phyloP scores from a whole-genome alignment of 306 rosid species.

The Sicyos edulis region DNA sequence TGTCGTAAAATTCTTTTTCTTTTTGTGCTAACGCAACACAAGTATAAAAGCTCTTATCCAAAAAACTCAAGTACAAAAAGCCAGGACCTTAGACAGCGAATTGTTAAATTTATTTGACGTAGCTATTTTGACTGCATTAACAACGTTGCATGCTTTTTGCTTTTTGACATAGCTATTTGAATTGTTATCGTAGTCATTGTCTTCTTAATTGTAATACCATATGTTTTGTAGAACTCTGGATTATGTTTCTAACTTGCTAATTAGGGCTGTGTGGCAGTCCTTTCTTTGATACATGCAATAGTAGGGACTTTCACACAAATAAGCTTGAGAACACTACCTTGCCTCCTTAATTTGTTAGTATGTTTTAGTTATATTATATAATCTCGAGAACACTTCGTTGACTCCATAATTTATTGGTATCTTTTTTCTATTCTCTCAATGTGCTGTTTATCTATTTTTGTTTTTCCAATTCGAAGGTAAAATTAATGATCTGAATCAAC shows the following conservation, averaged over 20 bases:
- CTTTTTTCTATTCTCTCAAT: neutral
- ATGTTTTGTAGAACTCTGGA: neutral
- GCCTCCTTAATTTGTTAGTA: neutral
- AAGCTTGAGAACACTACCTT: neutral
- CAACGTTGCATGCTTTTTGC: neutral
- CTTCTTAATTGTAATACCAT: neutral
- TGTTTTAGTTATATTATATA: neutral
- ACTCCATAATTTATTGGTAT: neutral
- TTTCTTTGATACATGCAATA: neutral
- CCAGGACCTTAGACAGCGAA: neutral
- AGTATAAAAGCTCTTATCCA: neutral
- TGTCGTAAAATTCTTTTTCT: neutral
- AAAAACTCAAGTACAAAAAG: neutral
- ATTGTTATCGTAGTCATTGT: neutral
- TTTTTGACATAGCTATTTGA: neutral
- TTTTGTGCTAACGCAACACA: neutral
- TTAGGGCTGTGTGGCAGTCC: neutral
- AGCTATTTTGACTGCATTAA: slow-evolving; percentile 5
- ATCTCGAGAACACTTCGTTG: neutral
- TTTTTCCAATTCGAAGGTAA: neutral
- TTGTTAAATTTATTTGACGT: neutral
- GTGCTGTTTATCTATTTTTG: neutral
- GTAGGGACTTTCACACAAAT: neutral
- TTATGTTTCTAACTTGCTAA: neutral
- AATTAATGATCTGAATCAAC: neutral